Conservation (phyloP, 345 rosid genomes). For the Sisymbrium altissimum region DNA sequence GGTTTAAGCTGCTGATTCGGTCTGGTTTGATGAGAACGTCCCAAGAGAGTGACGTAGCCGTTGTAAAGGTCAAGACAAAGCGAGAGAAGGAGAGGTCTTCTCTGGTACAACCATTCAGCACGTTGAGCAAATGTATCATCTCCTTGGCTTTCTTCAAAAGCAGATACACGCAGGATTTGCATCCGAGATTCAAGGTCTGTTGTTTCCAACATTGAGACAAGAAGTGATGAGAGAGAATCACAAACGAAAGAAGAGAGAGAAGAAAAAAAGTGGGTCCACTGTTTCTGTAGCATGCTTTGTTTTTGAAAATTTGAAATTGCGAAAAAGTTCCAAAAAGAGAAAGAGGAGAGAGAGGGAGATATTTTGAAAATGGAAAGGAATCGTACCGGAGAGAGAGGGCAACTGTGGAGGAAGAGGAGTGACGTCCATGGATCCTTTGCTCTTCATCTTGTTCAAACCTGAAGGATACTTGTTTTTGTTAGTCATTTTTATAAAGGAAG, state of each 20-base stretch:
- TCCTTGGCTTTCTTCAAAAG: slow-evolving; percentile 32
- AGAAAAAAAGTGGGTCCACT: slow-evolving; percentile 23
- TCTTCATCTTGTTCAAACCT: slow-evolving; percentile 28
- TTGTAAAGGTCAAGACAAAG: slow-evolving; percentile 63
- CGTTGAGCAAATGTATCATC: slow-evolving; percentile 63
- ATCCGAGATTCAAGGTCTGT: slow-evolving; percentile 57
- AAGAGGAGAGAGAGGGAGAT: not conserved
- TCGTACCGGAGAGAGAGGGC: slow-evolving; percentile 32
- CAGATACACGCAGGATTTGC: slow-evolving; percentile 37
- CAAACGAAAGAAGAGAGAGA: not conserved
- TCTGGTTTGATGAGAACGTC: slow-evolving; percentile 37
- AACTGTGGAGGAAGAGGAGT: slow-evolving; percentile 17
- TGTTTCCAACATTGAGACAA: slow-evolving; percentile 29
- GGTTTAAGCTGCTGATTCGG: slow-evolving; percentile 11
- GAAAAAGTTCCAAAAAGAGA: slow-evolving; percentile 28
- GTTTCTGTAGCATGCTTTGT: slow-evolving; percentile 21
- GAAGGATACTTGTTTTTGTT: slow-evolving; percentile 3
- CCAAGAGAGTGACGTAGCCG: slow-evolving; percentile 46
- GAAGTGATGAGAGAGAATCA: slow-evolving; percentile 21
- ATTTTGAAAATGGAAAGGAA: slow-evolving; percentile 6
- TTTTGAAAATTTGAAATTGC: slow-evolving; percentile 32
- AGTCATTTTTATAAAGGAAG: not conserved
- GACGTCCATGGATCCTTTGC: slow-evolving; percentile 22
- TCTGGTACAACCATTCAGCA: slow-evolving; percentile 67
- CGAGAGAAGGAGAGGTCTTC: slow-evolving; percentile 57